A percentile compares a stretch with the other conserved stretches of the same genome.
phyloP scores from a whole-genome alignment of 148 eudicot genomes.

The Nyssa sinensis region DNA sequence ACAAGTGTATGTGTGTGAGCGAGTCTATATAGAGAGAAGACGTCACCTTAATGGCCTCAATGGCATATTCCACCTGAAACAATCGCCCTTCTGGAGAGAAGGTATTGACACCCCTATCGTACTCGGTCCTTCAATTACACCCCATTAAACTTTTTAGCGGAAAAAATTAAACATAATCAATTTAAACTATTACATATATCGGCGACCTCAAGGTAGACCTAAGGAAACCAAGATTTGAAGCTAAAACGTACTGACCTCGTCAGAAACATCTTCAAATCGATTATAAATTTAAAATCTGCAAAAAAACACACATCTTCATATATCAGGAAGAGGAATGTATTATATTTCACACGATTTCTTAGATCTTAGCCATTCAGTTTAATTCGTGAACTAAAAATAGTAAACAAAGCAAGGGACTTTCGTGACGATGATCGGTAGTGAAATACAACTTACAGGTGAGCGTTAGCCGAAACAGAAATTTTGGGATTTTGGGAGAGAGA shows the following conservation, averaged over 20 bases:
- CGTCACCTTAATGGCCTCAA: slow-evolving; percentile 84
- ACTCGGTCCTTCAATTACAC: slow-evolving; percentile 44
- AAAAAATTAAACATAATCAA: not conserved
- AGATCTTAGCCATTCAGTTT: not conserved
- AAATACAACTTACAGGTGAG: not conserved
- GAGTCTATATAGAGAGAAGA: not conserved
- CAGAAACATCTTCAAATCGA: slow-evolving; percentile 36
- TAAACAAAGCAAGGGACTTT: too few relatives aligned
- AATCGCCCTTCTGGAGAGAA: slow-evolving; percentile 64
- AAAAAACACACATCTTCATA: not conserved
- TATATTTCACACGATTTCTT: not conserved
- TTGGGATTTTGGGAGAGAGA: not conserved
- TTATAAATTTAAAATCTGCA: not conserved
- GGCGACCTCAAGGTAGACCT: not conserved
- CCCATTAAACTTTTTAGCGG: not conserved
- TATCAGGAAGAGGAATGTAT: not conserved
- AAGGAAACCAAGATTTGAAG: slow-evolving; percentile 7
- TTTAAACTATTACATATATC: not conserved
- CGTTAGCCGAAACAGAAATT: not conserved
- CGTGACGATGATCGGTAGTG: not conserved
- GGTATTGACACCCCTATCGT: slow-evolving; percentile 59
- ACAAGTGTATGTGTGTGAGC: not conserved
- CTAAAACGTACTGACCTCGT: slow-evolving; percentile 27
- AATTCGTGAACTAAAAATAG: not conserved
- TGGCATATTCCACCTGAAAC: slow-evolving; percentile 64